Conservation (phyloP, 1,139 yeast genomes). For the Candida buenavistaensis region DNA sequence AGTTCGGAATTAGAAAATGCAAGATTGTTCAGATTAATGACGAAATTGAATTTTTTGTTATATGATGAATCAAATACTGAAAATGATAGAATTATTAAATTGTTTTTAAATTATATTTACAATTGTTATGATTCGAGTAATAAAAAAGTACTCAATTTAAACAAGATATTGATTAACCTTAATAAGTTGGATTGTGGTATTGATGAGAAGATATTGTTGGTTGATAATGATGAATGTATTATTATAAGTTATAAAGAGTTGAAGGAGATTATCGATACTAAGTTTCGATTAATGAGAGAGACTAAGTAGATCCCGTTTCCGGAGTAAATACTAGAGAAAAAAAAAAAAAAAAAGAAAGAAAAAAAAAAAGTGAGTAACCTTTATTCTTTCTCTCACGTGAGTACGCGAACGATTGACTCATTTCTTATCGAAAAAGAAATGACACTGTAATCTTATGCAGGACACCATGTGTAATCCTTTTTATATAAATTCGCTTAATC, state of each 20-base stretch:
- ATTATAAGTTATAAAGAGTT: slow-evolving; percentile 80
- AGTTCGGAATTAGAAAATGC: slow-evolving; percentile 84
- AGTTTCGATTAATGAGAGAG: slow-evolving; percentile 60
- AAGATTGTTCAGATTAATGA: slow-evolving; percentile 74
- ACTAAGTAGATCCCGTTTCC: neutral
- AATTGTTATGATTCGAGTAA: slow-evolving; percentile 72
- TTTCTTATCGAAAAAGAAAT: too few relatives aligned
- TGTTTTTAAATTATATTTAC: slow-evolving; percentile 84
- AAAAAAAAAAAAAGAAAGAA: neutral
- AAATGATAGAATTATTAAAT: slow-evolving; percentile 67
- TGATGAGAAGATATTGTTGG: slow-evolving; percentile 77
- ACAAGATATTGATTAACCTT: slow-evolving; percentile 74
- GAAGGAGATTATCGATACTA: slow-evolving; percentile 68
- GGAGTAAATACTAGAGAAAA: neutral
- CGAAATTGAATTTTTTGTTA: slow-evolving; percentile 76
- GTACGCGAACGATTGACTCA: too few relatives aligned
- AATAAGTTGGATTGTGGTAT: slow-evolving; percentile 93
- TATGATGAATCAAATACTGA: slow-evolving; percentile 66
- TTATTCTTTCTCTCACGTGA: too few relatives aligned
- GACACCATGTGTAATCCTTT: neutral
- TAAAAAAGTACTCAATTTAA: slow-evolving; percentile 81
- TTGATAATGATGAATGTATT: slow-evolving; percentile 81
- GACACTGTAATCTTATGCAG: too few relatives aligned
- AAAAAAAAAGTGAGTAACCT: neutral
- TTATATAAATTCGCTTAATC: too few relatives aligned